Percentiles rank a stretch among this genome's conserved stretches.
These are phyloP conservation scores for Thelephora ganbajun DNA, from an alignment of 768 basidiomycete species.

Conservation along the genomic window DNA sequence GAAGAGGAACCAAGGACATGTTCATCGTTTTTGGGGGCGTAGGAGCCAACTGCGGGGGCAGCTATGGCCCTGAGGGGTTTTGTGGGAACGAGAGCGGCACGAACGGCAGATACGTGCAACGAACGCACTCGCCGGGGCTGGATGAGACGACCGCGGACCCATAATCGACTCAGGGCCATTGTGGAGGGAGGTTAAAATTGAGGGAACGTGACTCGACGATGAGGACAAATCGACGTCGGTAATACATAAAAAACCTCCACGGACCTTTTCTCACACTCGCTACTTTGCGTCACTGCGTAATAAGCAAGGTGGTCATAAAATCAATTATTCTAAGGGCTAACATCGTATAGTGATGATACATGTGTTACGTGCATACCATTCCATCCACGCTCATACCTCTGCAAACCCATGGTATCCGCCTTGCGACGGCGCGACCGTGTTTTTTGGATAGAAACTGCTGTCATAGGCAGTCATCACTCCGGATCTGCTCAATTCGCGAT, in stretches of 20 bases:
- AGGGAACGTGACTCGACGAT: neutral
- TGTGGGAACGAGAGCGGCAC: constrained; percentile 28
- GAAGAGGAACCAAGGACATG: constrained; percentile 87
- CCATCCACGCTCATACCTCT: neutral
- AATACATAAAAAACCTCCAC: too few relatives aligned
- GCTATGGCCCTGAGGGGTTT: constrained; percentile 51
- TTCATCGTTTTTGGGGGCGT: constrained; percentile 45
- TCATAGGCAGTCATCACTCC: too few relatives aligned
- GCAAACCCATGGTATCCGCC: neutral
- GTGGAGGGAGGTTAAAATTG: neutral
- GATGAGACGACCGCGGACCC: neutral
- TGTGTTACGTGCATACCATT: neutral
- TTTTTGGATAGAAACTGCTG: too few relatives aligned
- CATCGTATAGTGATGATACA: too few relatives aligned
- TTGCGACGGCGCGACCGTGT: neutral
- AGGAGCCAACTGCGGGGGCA: constrained; percentile 62
- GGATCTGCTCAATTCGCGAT: too few relatives aligned
- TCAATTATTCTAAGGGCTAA: too few relatives aligned
- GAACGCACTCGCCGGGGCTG: constrained; percentile 21
- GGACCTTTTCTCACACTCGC: too few relatives aligned
- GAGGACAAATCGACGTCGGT: too few relatives aligned
- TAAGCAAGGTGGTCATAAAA: too few relatives aligned
- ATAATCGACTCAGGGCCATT: neutral
- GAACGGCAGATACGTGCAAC: constrained; percentile 33
- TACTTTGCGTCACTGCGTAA: too few relatives aligned